Conservation (phyloP, 495 filamentous ascomycete species). For the Penicillium canariense region DNA sequence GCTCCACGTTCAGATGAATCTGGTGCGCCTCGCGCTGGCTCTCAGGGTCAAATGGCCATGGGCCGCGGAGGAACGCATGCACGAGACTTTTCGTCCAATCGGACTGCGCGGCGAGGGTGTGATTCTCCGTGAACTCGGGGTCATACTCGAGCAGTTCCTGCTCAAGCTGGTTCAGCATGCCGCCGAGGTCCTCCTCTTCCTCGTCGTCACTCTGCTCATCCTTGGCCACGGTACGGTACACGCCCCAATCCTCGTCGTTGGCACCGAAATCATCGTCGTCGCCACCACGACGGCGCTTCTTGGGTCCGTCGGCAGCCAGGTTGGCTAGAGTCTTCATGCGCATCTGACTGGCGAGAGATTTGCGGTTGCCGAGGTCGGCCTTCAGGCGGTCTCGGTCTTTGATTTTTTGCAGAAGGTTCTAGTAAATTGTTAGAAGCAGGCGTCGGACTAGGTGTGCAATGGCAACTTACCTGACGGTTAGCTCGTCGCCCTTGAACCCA, state of each 20-base stretch:
- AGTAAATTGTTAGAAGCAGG: neutral
- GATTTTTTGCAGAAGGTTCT: slow-evolving; percentile 72
- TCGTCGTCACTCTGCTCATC: slow-evolving; percentile 73
- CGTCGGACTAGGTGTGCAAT: neutral
- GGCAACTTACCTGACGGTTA: slow-evolving; percentile 57
- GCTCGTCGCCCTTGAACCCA: slow-evolving; percentile 80
- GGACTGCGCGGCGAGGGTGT: slow-evolving; percentile 84
- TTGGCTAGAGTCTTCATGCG: slow-evolving; percentile 99
- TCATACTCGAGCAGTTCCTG: slow-evolving; percentile 82
- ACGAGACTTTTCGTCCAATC: slow-evolving; percentile 92
- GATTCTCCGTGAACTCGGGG: slow-evolving; percentile 80
- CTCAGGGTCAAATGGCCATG: slow-evolving; percentile 78
- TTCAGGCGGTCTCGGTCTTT: slow-evolving; percentile 91
- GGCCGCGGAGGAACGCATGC: slow-evolving; percentile 85
- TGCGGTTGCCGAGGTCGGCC: slow-evolving; percentile 89
- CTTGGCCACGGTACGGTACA: slow-evolving; percentile 87
- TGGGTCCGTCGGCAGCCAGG: slow-evolving; percentile 85
- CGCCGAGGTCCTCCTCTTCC: slow-evolving; percentile 81
- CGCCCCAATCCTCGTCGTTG: slow-evolving; percentile 96
- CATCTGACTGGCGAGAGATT: slow-evolving; percentile 90
- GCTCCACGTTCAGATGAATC: slow-evolving; percentile 92
- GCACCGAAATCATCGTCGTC: slow-evolving; percentile 93
- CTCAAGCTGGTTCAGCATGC: slow-evolving; percentile 70
- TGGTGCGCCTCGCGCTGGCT: slow-evolving; percentile 80
- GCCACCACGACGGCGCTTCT: slow-evolving; percentile 74